Conservation (phyloP, 2,329 filamentous ascomycete genomes). For the Botrytis byssoidea region DNA sequence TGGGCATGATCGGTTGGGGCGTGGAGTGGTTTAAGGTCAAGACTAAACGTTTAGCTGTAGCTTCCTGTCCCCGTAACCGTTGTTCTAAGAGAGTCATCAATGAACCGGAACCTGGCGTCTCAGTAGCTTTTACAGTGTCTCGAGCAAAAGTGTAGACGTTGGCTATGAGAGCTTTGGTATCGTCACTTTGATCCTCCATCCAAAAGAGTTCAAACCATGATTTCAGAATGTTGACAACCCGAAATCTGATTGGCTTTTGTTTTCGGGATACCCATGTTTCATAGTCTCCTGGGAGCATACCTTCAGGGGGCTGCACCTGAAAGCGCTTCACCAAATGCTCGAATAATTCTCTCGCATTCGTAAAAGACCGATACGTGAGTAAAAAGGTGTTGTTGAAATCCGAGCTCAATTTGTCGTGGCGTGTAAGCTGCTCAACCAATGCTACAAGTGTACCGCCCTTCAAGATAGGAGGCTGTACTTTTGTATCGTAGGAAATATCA, state of each 20-base stretch:
- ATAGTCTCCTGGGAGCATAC: slow-evolving; percentile 71
- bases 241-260: slow-evolving; percentile 92
- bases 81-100: slow-evolving; percentile 87
- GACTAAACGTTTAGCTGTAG: slow-evolving; percentile 79
- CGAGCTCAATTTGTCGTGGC: slow-evolving; percentile 92
- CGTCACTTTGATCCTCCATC: slow-evolving; percentile 91
- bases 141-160: slow-evolving; percentile 88
- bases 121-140: slow-evolving; percentile 88
- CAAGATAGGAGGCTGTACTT: slow-evolving; percentile 70
- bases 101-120: slow-evolving; percentile 82
- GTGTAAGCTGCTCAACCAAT: slow-evolving; percentile 89
- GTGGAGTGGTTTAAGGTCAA: slow-evolving; percentile 80
- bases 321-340: slow-evolving; percentile 90
- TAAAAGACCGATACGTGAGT: slow-evolving; percentile 94
- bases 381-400: slow-evolving; percentile 98
- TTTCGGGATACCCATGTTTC: slow-evolving; percentile 90
- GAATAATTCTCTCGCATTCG: slow-evolving; percentile 84
- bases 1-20: slow-evolving; percentile 87
- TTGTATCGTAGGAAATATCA: slow-evolving; percentile 87
- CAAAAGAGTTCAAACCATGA: slow-evolving; percentile 98
- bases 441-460: slow-evolving; percentile 88
- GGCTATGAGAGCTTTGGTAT: slow-evolving; percentile 79
- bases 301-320: slow-evolving; percentile 85
- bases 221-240: slow-evolving; percentile 96
- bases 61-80: slow-evolving; percentile 82